These are phyloP conservation scores for Aspergillus udagawae DNA, from an alignment of 2,329 filamentous ascomycete species.

Conservation along the genomic window DNA sequence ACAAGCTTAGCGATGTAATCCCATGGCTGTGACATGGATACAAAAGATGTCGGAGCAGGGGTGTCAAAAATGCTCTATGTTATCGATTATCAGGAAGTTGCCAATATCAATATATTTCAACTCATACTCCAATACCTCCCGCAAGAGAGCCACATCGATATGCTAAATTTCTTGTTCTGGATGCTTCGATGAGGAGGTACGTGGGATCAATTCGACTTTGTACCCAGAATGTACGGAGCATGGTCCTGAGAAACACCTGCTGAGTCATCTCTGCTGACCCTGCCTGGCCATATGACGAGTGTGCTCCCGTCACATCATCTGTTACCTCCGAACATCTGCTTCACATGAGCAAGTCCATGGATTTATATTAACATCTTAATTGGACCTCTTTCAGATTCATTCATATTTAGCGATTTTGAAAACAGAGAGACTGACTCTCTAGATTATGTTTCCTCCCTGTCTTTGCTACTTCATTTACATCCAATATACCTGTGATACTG, in stretches of 20 bases:
- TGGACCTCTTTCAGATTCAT: neutral
- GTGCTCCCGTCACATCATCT: slow-evolving; percentile 18
- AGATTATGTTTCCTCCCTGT: neutral
- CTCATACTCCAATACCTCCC: neutral
- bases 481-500: neutral
- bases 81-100: slow-evolving; percentile 4
- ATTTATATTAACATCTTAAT: neutral
- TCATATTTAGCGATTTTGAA: neutral
- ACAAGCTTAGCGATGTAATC: slow-evolving; percentile 99
- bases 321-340: neutral
- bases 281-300: slow-evolving; percentile 31
- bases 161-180: neutral
- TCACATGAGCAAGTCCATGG: neutral
- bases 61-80: neutral
- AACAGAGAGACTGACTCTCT: neutral
- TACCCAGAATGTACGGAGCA: neutral
- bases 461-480: neutral
- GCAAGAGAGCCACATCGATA: neutral
- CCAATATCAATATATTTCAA: slow-evolving; percentile 4
- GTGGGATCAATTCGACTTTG: neutral
- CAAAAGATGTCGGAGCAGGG: slow-evolving; percentile 10
- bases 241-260: slow-evolving; percentile 6
- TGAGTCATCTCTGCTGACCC: slow-evolving; percentile 37
- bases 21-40: slow-evolving; percentile 63
- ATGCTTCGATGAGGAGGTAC: neutral